A percentile compares a stretch with the other conserved stretches of the same genome.
These are phyloP conservation scores for Angophora floribunda DNA, from an alignment of 345 rosid species.

Conservation along the genomic window DNA sequence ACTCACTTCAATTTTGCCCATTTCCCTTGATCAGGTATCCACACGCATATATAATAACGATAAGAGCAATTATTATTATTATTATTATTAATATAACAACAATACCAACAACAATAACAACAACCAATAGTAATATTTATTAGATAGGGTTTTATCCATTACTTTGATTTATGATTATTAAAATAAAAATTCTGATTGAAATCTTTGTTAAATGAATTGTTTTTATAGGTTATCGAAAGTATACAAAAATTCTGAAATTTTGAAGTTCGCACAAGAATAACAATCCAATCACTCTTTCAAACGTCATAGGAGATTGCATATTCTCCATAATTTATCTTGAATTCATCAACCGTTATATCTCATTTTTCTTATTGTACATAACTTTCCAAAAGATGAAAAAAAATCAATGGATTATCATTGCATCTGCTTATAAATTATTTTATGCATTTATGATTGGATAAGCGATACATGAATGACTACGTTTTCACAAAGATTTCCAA, in stretches of 20 bases:
- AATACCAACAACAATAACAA: too few species aligned
- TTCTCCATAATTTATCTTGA: not conserved
- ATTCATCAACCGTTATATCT: fast-evolving
- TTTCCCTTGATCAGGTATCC: too few species aligned
- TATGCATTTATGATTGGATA: fast-evolving
- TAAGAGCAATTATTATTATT: too few species aligned
- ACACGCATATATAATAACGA: too few species aligned
- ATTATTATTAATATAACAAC: too few species aligned
- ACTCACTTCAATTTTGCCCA: too few species aligned
- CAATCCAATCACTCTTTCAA: not conserved
- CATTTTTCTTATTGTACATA: not conserved
- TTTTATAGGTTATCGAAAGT: not conserved
- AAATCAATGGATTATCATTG: not conserved
- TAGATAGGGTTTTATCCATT: not conserved
- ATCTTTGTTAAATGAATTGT: not conserved
- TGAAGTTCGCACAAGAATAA: fast-evolving
- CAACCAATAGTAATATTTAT: too few species aligned
- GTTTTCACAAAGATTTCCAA: not conserved
- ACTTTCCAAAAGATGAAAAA: not conserved
- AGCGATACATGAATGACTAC: not conserved
- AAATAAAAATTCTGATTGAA: not conserved
- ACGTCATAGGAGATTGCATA: not conserved
- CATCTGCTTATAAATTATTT: fast-evolving
- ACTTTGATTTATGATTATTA: not conserved
- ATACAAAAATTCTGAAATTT: not conserved